Evolutionary conservation across 2,329 filamentous ascomycete genomes (phyloP).

Genomic region (Lanzia echinophila): DNA sequence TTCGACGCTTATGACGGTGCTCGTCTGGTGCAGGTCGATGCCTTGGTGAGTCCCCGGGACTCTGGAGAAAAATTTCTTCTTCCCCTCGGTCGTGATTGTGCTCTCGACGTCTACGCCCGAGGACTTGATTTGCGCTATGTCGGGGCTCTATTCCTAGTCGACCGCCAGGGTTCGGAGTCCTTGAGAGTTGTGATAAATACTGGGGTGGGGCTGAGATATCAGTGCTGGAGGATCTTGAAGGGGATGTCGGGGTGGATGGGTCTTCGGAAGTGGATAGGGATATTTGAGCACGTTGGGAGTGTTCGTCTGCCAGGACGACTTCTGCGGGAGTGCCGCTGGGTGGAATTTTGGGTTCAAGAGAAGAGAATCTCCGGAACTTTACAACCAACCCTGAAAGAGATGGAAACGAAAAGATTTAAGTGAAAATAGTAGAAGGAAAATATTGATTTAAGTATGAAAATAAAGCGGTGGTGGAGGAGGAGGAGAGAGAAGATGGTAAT

Average conservation of each 20-base stretch:
- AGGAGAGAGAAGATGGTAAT: too few species aligned
- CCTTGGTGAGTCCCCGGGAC: slow-evolving; percentile 21
- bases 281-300: slow-evolving; percentile 43
- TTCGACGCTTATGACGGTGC: slow-evolving; percentile 51
- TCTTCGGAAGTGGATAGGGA: slow-evolving; percentile 62
- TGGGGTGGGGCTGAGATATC: slow-evolving; percentile 37
- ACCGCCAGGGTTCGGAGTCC: not conserved
- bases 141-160: not conserved
- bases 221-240: slow-evolving; percentile 42
- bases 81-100: slow-evolving; percentile 34
- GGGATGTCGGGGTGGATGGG: slow-evolving; percentile 51
- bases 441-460: not conserved
- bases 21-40: slow-evolving; percentile 16
- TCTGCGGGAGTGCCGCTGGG: slow-evolving; percentile 42
- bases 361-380: slow-evolving; percentile 5
- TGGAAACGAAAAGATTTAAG: not conserved
- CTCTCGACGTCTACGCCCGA: slow-evolving; percentile 45
- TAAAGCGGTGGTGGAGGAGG: not conserved
- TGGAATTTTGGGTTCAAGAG: slow-evolving; percentile 11
- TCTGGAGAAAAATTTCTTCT: slow-evolving; percentile 28
- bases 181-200: not conserved
- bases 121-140: slow-evolving; percentile 32
- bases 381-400: not conserved
- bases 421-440: not conserved
- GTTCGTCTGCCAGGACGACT: slow-evolving; percentile 70